Base-by-base conservation (phyloP, 148 eudicot genomes). In the Chenopodium berlandieri region DNA sequence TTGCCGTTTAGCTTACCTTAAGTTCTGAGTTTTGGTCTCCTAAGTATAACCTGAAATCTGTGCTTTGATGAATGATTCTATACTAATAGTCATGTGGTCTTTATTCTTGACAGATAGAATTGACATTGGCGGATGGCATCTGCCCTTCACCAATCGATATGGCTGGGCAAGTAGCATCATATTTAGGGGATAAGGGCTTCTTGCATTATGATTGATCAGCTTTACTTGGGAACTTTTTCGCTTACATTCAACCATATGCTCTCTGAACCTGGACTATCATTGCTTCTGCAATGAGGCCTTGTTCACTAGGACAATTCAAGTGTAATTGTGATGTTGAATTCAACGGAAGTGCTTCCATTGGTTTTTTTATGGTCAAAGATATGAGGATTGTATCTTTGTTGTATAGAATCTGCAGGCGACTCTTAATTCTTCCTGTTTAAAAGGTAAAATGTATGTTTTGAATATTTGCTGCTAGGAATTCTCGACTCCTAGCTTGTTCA, bases 131-230 rank as follows among this genome's bases (percentile, higher is more conserved):
- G 80, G 79, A 86, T 71, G 98, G 93, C 71, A 71, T 86, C 40
- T 91, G 92, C 82, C 92, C 95, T 16, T 76, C 93, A 17, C 98
- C 98, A 12, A 23, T 23, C 32, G 92, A 89, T 67, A 94, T 93
- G 97, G 93, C 98, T 7, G 89, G 87, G 71, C 84, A 91, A 86
- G 97, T 94, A 56, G 88, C 87, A n/a, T 85, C 95, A 40, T 94
- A 91, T 85, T 87, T 94, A 89, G 94, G 90, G 44, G 88, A 89
- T 65, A 88, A 83, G 74, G 97, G 97, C 40, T 90, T 83, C 81
- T 86, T 94, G 79, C 90, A 89, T 75, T 88, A 88, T 54, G 64
- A 84, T 73, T 88, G 81, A 86, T 69, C 78, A 63, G 65, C 66
- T 63, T 16, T 6, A 70, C 12, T 62, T 6, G 1, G 48, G 19